phyloP scores from a whole-genome alignment of 2,329 filamentous ascomycete genomes.

The Herpomyces periplanetae region DNA sequence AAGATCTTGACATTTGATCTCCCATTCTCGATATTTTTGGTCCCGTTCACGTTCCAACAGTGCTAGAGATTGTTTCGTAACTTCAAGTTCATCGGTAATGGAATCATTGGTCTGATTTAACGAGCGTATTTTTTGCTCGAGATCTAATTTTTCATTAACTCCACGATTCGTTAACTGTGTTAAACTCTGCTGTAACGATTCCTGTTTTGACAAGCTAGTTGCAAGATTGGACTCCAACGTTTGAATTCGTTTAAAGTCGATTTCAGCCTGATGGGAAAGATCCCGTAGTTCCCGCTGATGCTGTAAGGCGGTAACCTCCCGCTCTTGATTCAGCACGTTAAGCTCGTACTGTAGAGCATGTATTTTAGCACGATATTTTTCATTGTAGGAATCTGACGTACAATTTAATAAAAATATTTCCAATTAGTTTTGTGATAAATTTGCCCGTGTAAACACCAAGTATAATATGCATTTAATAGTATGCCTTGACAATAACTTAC shows the following conservation, averaged over 20 bases:
- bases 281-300: slow-evolving; percentile 56
- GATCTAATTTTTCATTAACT: slow-evolving; percentile 14
- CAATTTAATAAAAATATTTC: too few species aligned
- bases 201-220: slow-evolving; percentile 14
- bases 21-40: slow-evolving; percentile 17
- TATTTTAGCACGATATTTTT: slow-evolving; percentile 57
- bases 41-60: slow-evolving; percentile 23
- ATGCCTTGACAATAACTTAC: too few species aligned
- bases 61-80: slow-evolving; percentile 32
- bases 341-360: slow-evolving; percentile 60
- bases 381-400: too few species aligned
- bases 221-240: slow-evolving; percentile 14
- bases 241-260: slow-evolving; percentile 27
- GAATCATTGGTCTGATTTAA: slow-evolving; percentile 24
- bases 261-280: slow-evolving; percentile 36
- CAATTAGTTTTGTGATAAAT: too few species aligned
- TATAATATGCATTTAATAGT: too few species aligned
- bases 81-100: slow-evolving; percentile 43
- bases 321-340: slow-evolving; percentile 51
- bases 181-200: slow-evolving; percentile 14
- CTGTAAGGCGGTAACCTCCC: slow-evolving; percentile 33
- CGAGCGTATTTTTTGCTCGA: slow-evolving; percentile 15
- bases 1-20: slow-evolving; percentile 17
- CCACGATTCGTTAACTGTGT: slow-evolving; percentile 14
- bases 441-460: too few species aligned